Evolutionary conservation across 2,329 filamentous ascomycete genomes (phyloP).

Genomic region (Talaromyces sp.): DNA sequence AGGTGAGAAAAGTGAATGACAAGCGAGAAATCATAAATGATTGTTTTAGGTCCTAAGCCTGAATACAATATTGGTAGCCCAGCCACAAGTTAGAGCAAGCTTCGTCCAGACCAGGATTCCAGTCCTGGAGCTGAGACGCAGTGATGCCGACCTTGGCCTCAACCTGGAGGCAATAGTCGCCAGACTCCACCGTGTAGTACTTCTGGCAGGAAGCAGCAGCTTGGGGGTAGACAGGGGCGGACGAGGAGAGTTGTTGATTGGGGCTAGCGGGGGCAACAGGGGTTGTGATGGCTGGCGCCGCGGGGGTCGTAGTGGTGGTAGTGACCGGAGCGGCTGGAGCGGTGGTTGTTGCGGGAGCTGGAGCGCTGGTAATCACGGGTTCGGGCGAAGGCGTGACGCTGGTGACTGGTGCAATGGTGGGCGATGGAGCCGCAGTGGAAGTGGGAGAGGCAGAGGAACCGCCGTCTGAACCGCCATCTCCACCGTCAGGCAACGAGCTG

Average conservation of each 20-base stretch:
- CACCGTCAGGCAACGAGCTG: background rate
- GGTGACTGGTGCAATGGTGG: conserved; percentile 1
- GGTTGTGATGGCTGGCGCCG: background rate
- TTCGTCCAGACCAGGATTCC: conserved; percentile 9
- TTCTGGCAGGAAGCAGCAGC: conserved; percentile 6
- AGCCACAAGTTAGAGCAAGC: conserved; percentile 10
- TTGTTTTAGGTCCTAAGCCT: conserved; percentile 1
- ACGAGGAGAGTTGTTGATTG: background rate
- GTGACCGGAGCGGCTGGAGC: background rate
- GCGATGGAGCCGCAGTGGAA: background rate
- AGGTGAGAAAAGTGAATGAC: background rate
- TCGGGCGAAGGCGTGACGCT: conserved; percentile 1
- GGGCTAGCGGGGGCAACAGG: background rate
- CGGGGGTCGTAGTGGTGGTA: background rate
- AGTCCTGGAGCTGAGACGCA: conserved; percentile 8
- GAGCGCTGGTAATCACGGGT: background rate
- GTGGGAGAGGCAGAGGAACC: background rate
- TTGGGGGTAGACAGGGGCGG: conserved; percentile 7
- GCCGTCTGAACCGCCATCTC: background rate
- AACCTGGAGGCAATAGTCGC: conserved; percentile 11
- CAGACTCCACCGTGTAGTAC: conserved; percentile 10
- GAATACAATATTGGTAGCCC: conserved; percentile 11
- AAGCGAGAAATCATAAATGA: background rate
- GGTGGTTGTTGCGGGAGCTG: background rate
- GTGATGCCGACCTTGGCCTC: conserved; percentile 8